Percentiles rank a stretch among this genome's conserved stretches.
phyloP scores from a whole-genome alignment of 1,284 basidiomycete genomes.

The Neolentinus lepideus region DNA sequence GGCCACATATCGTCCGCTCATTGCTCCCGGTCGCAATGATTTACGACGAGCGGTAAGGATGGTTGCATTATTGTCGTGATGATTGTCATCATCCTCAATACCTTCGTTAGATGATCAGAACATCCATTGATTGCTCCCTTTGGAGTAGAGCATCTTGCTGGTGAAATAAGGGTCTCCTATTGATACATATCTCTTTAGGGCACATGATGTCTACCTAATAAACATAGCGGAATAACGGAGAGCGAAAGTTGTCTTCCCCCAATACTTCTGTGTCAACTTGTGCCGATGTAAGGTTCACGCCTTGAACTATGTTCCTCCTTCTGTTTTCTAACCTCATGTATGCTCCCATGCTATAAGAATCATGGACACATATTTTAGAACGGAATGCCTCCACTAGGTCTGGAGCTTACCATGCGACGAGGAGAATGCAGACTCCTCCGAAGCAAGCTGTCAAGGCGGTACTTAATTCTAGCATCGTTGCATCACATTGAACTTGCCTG shows the following conservation, averaged over 20 bases:
- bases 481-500: neutral
- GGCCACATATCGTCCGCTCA: neutral
- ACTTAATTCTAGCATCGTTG: neutral
- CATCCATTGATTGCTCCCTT: neutral
- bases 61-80: neutral
- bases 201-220: conserved; percentile 22
- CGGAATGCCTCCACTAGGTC: neutral
- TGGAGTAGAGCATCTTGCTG: neutral
- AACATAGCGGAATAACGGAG: conserved; percentile 39
- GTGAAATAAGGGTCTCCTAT: neutral
- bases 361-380: neutral
- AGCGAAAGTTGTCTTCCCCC: conserved; percentile 27
- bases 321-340: conserved; percentile 24
- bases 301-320: conserved; percentile 34
- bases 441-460: conserved; percentile 26
- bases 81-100: neutral
- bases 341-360: neutral
- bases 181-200: neutral
- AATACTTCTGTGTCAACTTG: conserved; percentile 39
- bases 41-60: neutral
- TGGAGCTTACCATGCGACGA: conserved; percentile 25
- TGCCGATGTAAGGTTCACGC: conserved; percentile 30
- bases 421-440: conserved; percentile 32
- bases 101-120: neutral
- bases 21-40: neutral